Percentiles rank a stretch among this genome's conserved stretches.
phyloP scores from a whole-genome alignment of 768 basidiomycete genomes.

The Pisolithus orientalis region DNA sequence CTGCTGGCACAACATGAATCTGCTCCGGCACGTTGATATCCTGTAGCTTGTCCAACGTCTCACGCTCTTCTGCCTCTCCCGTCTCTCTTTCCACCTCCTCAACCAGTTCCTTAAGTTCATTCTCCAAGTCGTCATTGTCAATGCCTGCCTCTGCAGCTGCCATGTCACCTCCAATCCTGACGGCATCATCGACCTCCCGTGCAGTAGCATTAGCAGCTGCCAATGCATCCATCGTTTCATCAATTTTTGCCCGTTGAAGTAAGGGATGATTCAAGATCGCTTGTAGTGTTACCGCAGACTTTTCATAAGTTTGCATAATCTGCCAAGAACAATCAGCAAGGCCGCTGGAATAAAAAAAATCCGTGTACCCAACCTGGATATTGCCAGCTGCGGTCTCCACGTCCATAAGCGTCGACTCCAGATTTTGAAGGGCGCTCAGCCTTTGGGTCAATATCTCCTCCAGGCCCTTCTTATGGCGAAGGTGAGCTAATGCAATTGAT shows the following conservation, averaged over 20 bases:
- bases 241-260: slow-evolving; percentile 70
- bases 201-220: slow-evolving; percentile 80
- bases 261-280: slow-evolving; percentile 75
- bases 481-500: slow-evolving; percentile 62
- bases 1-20: slow-evolving; percentile 1
- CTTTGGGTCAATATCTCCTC: slow-evolving; percentile 76
- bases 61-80: slow-evolving; percentile 28
- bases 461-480: slow-evolving; percentile 77
- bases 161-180: slow-evolving; percentile 60
- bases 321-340: slow-evolving; percentile 23
- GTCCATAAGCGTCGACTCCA: slow-evolving; percentile 69
- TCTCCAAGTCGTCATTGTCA: slow-evolving; percentile 54
- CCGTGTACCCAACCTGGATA: slow-evolving; percentile 53
- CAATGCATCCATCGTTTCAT: slow-evolving; percentile 83
- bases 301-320: slow-evolving; percentile 85
- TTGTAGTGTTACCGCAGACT: slow-evolving; percentile 71
- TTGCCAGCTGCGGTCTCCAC: slow-evolving; percentile 90
- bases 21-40: slow-evolving; percentile 14
- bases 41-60: slow-evolving; percentile 13
- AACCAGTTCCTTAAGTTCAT: slow-evolving; percentile 57
- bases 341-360: neutral
- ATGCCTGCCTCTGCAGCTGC: slow-evolving; percentile 41
- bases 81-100: slow-evolving; percentile 36
- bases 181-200: slow-evolving; percentile 73
- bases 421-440: slow-evolving; percentile 61